Evolutionary conservation across 768 basidiomycete genomes (phyloP).

Genomic region (Phanerochaete sordida): DNA sequence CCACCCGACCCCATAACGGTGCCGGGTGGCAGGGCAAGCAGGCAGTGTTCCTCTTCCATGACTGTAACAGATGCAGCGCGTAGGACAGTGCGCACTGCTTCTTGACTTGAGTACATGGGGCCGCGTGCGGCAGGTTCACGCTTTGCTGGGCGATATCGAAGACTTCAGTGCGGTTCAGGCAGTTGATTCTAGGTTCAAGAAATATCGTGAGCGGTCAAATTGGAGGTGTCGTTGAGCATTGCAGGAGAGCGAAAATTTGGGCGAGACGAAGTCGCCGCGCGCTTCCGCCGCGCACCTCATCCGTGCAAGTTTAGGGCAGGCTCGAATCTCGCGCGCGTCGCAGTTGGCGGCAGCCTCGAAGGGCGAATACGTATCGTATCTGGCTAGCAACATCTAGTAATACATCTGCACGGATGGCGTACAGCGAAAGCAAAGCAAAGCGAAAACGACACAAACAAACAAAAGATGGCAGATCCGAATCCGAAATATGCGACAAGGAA

Average conservation of each 20-base stretch:
- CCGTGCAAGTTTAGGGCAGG: conserved; percentile 2
- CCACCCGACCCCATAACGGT: conserved; percentile 58
- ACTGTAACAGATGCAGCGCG: conserved; percentile 67
- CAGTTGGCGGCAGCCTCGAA: not conserved
- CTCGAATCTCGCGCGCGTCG: not conserved
- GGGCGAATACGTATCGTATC: not conserved
- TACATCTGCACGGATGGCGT: not conserved
- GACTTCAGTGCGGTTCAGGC: not conserved
- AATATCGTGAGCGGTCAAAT: not conserved
- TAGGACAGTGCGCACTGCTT: conserved; percentile 36
- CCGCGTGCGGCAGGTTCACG: not conserved
- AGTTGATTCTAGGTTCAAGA: not conserved
- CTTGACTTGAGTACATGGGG: conserved; percentile 65
- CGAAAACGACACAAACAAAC: not conserved
- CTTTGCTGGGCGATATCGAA: not conserved
- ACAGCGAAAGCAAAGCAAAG: not conserved
- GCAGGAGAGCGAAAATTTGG: not conserved
- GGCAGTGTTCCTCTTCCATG: conserved; percentile 54
- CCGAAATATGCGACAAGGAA: not conserved
- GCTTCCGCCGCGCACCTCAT: not conserved
- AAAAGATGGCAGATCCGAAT: too few species aligned
- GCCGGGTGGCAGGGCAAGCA: conserved; percentile 39
- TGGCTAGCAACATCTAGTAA: not conserved
- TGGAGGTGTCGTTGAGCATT: not conserved
- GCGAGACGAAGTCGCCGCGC: not conserved